Evolutionary conservation across 768 basidiomycete genomes (phyloP).

Genomic region (Peribolospora kevripleyi): DNA sequence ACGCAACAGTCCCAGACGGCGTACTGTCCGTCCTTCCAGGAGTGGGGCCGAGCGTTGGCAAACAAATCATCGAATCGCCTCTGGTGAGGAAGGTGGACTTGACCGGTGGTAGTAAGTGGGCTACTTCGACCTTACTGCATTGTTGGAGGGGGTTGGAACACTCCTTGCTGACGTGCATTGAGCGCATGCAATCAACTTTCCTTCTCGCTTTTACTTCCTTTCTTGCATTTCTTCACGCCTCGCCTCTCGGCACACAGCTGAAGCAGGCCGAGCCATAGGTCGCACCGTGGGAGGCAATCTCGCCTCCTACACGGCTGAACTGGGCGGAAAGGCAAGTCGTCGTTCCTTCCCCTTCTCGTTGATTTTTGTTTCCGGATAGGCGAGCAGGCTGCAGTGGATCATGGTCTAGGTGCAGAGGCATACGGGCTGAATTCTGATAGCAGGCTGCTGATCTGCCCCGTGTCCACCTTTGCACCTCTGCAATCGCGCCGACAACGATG

Average conservation of each 20-base stretch:
- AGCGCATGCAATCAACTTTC: no score
- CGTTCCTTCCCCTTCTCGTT: no score
- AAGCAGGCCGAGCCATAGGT: slow-evolving; percentile 48
- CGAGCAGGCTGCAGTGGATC: no score
- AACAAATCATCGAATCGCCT: slow-evolving; percentile 38
- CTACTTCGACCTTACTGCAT: not conserved
- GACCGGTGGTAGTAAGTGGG: slow-evolving; percentile 29
- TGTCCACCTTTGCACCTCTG: no score
- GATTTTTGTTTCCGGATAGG: no score
- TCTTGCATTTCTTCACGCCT: no score
- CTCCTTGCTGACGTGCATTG: no score
- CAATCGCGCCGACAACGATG: no score
- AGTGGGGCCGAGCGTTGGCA: slow-evolving; percentile 39
- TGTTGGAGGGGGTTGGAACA: no score
- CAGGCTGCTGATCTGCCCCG: no score
- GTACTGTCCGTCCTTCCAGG: slow-evolving; percentile 54
- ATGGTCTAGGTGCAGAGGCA: no score
- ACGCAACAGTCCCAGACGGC: slow-evolving; percentile 45
- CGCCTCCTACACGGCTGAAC: slow-evolving; percentile 51
- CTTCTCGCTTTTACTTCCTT: not conserved
- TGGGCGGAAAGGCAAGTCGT: slow-evolving; percentile 31
- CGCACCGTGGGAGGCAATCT: slow-evolving; percentile 48
- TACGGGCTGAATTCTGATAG: no score
- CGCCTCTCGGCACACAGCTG: slow-evolving; percentile 41
- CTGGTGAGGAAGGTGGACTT: slow-evolving; percentile 57